phyloP scores from a whole-genome alignment of 495 filamentous ascomycete species.

The Talaromyces wortmannii region DNA sequence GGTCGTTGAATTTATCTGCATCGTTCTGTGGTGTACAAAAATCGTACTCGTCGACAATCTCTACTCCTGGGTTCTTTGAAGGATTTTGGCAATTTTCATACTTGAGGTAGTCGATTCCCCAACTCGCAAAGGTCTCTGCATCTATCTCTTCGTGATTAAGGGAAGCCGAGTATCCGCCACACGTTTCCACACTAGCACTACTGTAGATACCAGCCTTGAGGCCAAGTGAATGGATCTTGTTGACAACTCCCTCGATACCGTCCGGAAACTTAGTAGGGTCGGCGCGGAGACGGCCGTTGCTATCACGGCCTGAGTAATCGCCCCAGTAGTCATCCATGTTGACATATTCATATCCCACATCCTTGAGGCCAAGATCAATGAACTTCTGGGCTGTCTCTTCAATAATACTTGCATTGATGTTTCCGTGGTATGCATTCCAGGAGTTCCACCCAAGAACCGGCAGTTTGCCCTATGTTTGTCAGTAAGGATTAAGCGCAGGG shows the following conservation, averaged over 20 bases:
- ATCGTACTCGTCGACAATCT: no score
- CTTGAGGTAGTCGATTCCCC: constrained; percentile 67
- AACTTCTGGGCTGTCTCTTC: constrained; percentile 43
- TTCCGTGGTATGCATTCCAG: constrained; percentile 53
- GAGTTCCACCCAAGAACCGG: constrained; percentile 54
- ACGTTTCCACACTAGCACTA: constrained; percentile 53
- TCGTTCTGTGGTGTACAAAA: no score
- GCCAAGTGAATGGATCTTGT: constrained; percentile 50
- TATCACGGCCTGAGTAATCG: constrained; percentile 36
- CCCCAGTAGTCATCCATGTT: constrained; percentile 59
- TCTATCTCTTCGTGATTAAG: constrained; percentile 55
- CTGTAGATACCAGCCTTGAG: constrained; percentile 62
- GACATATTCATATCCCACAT: constrained; percentile 57
- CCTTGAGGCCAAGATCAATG: constrained; percentile 46
- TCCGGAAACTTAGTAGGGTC: constrained; percentile 53
- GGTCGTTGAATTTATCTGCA: no score
- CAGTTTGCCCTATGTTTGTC: no score
- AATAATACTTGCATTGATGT: constrained; percentile 44
- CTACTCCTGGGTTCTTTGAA: no score
- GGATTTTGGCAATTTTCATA: not conserved
- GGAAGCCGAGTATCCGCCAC: constrained; percentile 53
- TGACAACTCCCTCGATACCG: constrained; percentile 49
- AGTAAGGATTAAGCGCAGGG: no score
- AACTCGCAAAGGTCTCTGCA: constrained; percentile 52
- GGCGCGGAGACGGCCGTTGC: constrained; percentile 39